Percentiles rank a stretch among this genome's conserved stretches.
Evolutionary conservation across 2,329 filamentous ascomycete species (phyloP).

Genomic region (Cladophialophora exuberans): DNA sequence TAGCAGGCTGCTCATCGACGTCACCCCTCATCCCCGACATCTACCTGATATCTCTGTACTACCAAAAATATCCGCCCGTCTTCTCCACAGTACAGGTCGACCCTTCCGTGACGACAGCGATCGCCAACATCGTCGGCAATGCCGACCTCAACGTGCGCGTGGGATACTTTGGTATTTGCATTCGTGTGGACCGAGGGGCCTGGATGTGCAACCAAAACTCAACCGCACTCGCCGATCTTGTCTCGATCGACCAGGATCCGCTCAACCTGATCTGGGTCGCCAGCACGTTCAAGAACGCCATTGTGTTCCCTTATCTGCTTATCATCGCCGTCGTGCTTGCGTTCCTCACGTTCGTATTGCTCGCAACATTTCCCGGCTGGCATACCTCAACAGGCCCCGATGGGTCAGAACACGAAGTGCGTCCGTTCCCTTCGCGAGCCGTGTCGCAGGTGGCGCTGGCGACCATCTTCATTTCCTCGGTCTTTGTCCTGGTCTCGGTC

Average conservation of each 20-base stretch:
- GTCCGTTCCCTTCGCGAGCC: constrained; percentile 87
- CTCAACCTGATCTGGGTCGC: constrained; percentile 97
- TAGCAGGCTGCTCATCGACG: constrained; percentile 95
- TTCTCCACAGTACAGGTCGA: constrained; percentile 88
- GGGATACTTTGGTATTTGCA: constrained; percentile 97
- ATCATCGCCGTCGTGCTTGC: constrained; percentile 98
- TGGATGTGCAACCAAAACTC: constrained; percentile 98
- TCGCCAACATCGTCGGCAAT: constrained; percentile 84
- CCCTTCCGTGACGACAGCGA: constrained; percentile 81
- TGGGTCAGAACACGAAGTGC: constrained; percentile 86
- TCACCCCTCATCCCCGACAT: constrained; percentile 93
- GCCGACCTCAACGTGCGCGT: constrained; percentile 88
- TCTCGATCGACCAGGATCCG: constrained; percentile 89
- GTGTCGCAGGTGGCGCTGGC: constrained; percentile 92
- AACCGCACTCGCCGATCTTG: constrained; percentile 84
- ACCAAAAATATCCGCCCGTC: constrained; percentile 78
- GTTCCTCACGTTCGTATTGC: constrained; percentile 90
- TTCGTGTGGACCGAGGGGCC: constrained; percentile 84
- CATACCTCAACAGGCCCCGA: constrained; percentile 83
- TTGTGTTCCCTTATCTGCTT: constrained; percentile 95
- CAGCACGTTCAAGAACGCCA: constrained; percentile 95
- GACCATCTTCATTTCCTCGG: constrained; percentile 76
- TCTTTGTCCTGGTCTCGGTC: constrained; percentile 68
- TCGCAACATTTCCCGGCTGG: constrained; percentile 97
- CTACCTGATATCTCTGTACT: constrained; percentile 98